A percentile compares a stretch with the other conserved stretches of the same genome.
Conservation (phyloP, 1,139 yeast species). For the Blastobotrys illinoisensis region DNA sequence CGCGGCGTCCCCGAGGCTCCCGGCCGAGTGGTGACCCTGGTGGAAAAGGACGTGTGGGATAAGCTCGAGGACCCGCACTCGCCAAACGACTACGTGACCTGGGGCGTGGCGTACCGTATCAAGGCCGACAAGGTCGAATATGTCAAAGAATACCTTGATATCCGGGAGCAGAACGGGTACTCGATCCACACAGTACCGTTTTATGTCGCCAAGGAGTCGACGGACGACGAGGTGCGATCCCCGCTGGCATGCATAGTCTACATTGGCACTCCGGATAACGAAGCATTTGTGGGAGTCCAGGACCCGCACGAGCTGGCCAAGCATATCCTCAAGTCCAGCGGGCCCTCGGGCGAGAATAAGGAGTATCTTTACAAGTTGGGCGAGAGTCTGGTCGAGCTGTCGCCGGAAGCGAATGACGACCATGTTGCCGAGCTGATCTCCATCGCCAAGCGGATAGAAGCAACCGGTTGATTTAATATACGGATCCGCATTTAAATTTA, state of each 20-base stretch:
- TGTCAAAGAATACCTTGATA: conserved; percentile 65
- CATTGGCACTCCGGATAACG: conserved; percentile 77
- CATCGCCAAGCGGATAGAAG: conserved; percentile 2
- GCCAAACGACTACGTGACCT: conserved; percentile 48
- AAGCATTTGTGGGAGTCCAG: conserved; percentile 74
- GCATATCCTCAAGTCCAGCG: conserved; percentile 50
- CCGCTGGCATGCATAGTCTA: conserved; percentile 53
- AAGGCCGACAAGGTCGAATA: conserved; percentile 55
- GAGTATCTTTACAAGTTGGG: conserved; percentile 61
- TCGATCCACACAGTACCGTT: conserved; percentile 66
- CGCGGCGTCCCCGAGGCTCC: conserved; percentile 82
- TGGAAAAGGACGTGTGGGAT: conserved; percentile 49
- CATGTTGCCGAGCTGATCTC: conserved; percentile 34
- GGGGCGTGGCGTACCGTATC: conserved; percentile 86
- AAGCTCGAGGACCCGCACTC: conserved; percentile 40
- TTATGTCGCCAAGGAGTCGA: conserved; percentile 39
- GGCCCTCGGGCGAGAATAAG: conserved; percentile 77
- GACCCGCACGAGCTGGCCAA: conserved; percentile 57
- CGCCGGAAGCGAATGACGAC: conserved; percentile 33
- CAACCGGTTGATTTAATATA: background rate
- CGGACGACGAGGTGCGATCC: conserved; percentile 36
- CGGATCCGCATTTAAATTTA: too few species aligned
- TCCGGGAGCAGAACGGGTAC: conserved; percentile 87
- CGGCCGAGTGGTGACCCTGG: conserved; percentile 81
- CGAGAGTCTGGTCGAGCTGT: conserved; percentile 48